Evolutionary conservation across 148 eudicot genomes (phyloP), one percentile per base, ranked within the genome.

Genomic region (Camellia japonica): DNA sequence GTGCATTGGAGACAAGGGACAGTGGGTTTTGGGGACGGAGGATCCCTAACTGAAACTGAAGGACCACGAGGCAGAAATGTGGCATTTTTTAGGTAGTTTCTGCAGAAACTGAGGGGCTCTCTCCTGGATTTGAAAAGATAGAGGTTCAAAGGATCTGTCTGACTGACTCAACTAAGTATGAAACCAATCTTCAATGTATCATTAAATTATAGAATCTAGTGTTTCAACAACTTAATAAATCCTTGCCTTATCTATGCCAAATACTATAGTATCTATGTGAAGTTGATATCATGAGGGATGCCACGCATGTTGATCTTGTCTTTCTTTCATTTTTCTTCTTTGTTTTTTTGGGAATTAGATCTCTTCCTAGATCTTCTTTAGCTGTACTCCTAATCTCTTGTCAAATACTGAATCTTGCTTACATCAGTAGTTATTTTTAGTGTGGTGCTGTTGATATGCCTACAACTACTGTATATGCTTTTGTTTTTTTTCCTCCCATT

Each of bases 361-460:
- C 90, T 85, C 89, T 84, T 85, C 87, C 72, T 90, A 86, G 89
- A 93, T 91, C 81, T 75, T 88, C 76, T 74, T 74, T 68, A 79
- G 87, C 86, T 89, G 84, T 82, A 68, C 70, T 81, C 82, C 52
- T 83, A 55, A 73, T 78, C 79, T 80, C 78, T 74, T 79, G 86
- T 84, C 87, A 80, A 78, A 79, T 64, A 68, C 63, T 56, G 74
- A 79, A 88, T 86, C 91, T 72, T 46, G 71, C 69, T 73, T 81
- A 68, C 88, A 83, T 89, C 85, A 86, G 79, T 85, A 74, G 68
- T 74, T 77, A 81, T 85, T 81, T 83, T 68, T 75, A 65, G 79
- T 74, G 68, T 75, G 56, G 47, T 79, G 72, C 65, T 75, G 79
- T 83, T 77, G 90, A 85, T 87, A 84, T 84, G 81, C 84, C 81